These are phyloP conservation scores for Millerago galiae DNA, from an alignment of 805 yeast species.

Conservation along the genomic window DNA sequence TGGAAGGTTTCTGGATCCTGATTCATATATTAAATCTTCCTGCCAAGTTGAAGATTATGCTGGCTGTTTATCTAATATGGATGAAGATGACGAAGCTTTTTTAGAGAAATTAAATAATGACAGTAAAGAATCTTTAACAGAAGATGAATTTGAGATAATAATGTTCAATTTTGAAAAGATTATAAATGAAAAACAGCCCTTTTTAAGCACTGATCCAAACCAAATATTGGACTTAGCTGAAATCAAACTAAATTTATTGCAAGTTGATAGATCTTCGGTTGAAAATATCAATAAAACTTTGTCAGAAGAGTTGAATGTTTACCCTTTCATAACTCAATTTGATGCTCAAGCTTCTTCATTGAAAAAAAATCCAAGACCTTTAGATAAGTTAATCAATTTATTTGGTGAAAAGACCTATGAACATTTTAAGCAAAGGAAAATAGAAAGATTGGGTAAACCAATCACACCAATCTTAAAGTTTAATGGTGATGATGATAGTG, in stretches of 20 bases:
- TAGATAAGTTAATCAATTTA: conserved; percentile 40
- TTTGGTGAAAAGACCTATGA: conserved; percentile 68
- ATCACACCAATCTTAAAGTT: conserved; percentile 73
- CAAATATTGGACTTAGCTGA: conserved; percentile 69
- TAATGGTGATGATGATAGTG: conserved; percentile 83
- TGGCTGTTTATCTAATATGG: conserved; percentile 84
- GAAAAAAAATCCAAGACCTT: conserved; percentile 33
- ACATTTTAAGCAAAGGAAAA: conserved; percentile 76
- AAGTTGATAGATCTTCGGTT: conserved; percentile 41
- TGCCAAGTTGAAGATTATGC: conserved; percentile 95
- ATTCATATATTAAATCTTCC: conserved; percentile 76
- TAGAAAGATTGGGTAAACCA: conserved; percentile 60
- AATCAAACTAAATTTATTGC: conserved; percentile 44
- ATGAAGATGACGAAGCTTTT: conserved; percentile 77
- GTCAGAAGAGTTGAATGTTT: conserved; percentile 47
- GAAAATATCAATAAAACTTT: conserved; percentile 52
- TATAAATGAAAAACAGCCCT: conserved; percentile 81
- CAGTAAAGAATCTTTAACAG: conserved; percentile 41
- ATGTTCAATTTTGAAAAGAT: conserved; percentile 68
- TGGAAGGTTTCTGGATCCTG: conserved; percentile 64
- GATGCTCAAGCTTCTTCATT: conserved; percentile 32
- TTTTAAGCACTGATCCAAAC: conserved; percentile 74
- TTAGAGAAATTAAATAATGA: conserved; percentile 38
- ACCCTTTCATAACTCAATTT: conserved; percentile 53
- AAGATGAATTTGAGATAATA: conserved; percentile 80